Base-by-base conservation (phyloP, 768 basidiomycete genomes). In the Tulasnella sp. region DNA sequence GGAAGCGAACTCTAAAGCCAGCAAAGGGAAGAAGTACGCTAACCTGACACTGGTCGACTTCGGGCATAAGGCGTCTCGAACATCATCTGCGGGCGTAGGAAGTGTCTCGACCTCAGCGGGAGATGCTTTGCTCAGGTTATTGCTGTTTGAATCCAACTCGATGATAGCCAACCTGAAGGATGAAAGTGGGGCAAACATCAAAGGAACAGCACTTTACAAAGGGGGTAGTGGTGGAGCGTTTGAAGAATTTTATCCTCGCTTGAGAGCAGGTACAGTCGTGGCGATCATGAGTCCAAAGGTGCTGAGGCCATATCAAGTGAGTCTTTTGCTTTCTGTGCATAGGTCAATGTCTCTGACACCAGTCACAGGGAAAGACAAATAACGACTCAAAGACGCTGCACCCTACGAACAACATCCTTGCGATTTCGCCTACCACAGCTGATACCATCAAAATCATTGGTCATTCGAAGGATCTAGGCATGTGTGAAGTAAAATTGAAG, bases 191-290 rank as follows among this genome's bases (percentile, higher is more conserved):
- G 68, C 62, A 25, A 77, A 74, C 5, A 71, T 78, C 43, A 73
- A 70, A 8, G 67, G 69, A 31, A 72, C 65, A 32, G 67, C 72
- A 33, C 70, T 82, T 0, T 93, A 91, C 63, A 76, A 72, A 57
- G 93, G 95, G 0, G 93, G 93, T 2, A 90, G 88, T 57, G 77
- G 79, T 5, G 95, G 95, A 4, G 92, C 91, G 3, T 98, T 86
- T 60, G 95, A 98, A 63, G 70, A 75, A 44, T 19, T 42, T 13
- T 77, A 85, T 68, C 81, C 85, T 43, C 88, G 87, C 59, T 65
- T 93, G 48, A 78, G 78, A 53, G 84, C 90, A 57, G 95, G 95
- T 2, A 82, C 88, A 41, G 91, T 98, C 4, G 70, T 98, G 34
- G 86, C 89, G 1, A 71, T 99, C 35, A 68, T 98, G 16, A 95